Evolutionary conservation across 495 filamentous ascomycete species (phyloP).

Genomic region (Tuber magnatum): DNA sequence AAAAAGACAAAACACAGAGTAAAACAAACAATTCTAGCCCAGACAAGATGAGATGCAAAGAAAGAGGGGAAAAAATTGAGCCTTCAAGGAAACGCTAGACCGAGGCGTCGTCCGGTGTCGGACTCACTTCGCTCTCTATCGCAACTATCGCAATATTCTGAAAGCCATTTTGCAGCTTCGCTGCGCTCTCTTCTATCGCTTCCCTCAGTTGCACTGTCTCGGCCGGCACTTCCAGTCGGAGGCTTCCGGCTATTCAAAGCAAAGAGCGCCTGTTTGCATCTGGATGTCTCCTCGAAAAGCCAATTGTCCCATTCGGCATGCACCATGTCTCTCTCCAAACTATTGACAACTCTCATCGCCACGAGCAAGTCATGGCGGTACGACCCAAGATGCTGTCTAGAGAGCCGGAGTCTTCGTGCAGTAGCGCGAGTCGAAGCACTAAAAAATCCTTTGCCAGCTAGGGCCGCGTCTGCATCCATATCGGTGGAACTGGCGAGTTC

Average conservation of each 20-base stretch:
- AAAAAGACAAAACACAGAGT: background rate
- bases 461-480: constrained; percentile 48
- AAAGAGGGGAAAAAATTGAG: constrained; percentile 9
- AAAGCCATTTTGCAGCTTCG: constrained; percentile 21
- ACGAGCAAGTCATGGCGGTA: constrained; percentile 92
- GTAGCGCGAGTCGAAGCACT: constrained; percentile 52
- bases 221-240: constrained; percentile 22
- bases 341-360: constrained; percentile 81
- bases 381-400: constrained; percentile 68
- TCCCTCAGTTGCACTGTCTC: constrained; percentile 19
- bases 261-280: constrained; percentile 58
- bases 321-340: constrained; percentile 75
- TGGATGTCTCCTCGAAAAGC: constrained; percentile 62
- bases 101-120: constrained; percentile 9
- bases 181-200: constrained; percentile 26
- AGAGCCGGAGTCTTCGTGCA: constrained; percentile 61
- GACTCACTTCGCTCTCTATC: constrained; percentile 48
- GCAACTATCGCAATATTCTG: constrained; percentile 68
- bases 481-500: constrained; percentile 50
- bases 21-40: constrained; percentile 1
- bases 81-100: constrained; percentile 22
- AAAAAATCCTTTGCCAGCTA: constrained; percentile 44
- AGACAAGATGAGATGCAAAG: constrained; percentile 15
- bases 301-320: constrained; percentile 85
- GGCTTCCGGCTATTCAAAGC: constrained; percentile 43